These are phyloP conservation scores for Angomonas ambiguus DNA, from an alignment of 208 protist species.

Conservation along the genomic window DNA sequence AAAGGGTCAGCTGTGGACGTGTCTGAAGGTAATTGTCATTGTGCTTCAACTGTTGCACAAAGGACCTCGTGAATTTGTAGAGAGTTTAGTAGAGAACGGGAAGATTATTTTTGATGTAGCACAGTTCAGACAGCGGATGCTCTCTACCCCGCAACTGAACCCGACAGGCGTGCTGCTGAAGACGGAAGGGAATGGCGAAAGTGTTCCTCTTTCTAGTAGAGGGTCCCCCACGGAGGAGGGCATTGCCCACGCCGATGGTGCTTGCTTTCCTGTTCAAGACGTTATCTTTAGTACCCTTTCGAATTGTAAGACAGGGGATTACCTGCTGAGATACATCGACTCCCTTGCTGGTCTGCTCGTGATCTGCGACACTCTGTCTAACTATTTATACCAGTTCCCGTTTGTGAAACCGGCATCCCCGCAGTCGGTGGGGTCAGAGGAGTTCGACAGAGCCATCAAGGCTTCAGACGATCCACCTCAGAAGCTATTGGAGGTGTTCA, in stretches of 20 bases:
- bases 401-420: background rate
- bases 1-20: slow-evolving; percentile 30
- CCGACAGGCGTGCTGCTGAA: no score
- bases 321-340: background rate
- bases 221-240: no score
- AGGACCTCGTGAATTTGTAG: slow-evolving; percentile 21
- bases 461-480: background rate
- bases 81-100: slow-evolving; percentile 3
- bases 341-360: slow-evolving; percentile 1
- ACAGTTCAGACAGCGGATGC: background rate
- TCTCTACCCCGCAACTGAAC: background rate
- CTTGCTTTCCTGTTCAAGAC: no score
- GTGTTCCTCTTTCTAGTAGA: no score
- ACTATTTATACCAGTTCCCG: background rate
- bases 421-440: background rate
- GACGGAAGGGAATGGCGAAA: no score
- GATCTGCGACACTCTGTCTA: background rate
- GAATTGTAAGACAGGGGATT: no score
- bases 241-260: no score
- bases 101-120: slow-evolving; percentile 12
- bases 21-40: slow-evolving; percentile 27
- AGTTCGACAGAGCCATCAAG: background rate
- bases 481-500: background rate
- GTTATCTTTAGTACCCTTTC: no score
- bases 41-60: slow-evolving; percentile 25